A percentile compares a stretch with the other conserved stretches of the same genome.
Evolutionary conservation across 345 rosid genomes (phyloP).

Genomic region (Dipteronia dyeriana): DNA sequence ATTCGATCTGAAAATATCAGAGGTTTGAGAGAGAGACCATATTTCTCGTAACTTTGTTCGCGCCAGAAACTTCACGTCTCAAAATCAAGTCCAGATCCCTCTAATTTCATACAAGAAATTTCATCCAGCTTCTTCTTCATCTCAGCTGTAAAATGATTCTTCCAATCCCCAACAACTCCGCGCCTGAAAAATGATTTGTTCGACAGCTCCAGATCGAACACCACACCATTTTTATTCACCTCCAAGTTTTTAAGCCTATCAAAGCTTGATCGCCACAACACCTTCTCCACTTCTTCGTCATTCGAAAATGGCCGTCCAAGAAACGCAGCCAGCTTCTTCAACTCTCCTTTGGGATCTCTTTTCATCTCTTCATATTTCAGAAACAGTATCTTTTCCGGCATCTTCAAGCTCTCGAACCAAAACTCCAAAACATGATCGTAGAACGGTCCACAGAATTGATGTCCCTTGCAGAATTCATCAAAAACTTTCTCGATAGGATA

Average conservation of each 20-base stretch:
- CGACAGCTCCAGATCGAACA: neutral
- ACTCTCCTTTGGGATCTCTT: slow-evolving; percentile 9
- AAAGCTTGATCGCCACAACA: slow-evolving; percentile 26
- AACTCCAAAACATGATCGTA: slow-evolving; percentile 33
- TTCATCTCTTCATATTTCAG: slow-evolving; percentile 35
- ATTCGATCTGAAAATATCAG: no score
- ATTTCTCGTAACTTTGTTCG: no score
- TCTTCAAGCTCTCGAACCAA: slow-evolving; percentile 28
- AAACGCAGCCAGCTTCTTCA: slow-evolving; percentile 33
- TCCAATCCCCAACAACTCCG: slow-evolving; percentile 16
- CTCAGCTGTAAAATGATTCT: neutral
- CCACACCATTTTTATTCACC: slow-evolving; percentile 28
- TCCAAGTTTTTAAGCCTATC: slow-evolving; percentile 29
- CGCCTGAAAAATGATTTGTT: slow-evolving; percentile 1
- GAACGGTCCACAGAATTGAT: slow-evolving; percentile 26
- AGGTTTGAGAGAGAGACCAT: no score
- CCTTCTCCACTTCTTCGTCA: slow-evolving; percentile 24
- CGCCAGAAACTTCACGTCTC: neutral
- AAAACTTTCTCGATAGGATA: slow-evolving; percentile 24
- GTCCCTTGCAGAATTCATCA: slow-evolving; percentile 25
- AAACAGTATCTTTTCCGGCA: slow-evolving; percentile 29
- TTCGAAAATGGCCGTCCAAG: slow-evolving; percentile 24
- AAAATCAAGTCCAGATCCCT: slow-evolving; percentile 1
- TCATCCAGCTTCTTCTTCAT: slow-evolving; percentile 8
- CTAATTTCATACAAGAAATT: neutral